phyloP scores from a whole-genome alignment of 441 rosid species.

The Bruguiera hainesii region DNA sequence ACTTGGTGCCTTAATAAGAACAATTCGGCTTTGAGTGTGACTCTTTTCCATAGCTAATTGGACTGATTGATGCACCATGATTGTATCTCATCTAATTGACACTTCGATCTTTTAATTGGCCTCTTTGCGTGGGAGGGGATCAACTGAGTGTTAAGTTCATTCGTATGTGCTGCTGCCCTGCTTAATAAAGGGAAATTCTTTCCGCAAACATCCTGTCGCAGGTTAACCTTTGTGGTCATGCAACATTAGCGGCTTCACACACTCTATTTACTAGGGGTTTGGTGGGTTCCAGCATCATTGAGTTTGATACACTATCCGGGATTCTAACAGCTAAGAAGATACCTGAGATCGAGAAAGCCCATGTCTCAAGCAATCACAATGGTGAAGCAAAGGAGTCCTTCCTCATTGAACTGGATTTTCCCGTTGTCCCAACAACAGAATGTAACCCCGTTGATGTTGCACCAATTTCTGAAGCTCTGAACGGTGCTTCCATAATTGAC shows the following conservation, averaged over 20 bases:
- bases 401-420: constrained; percentile 60
- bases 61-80: no score
- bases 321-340: constrained; percentile 57
- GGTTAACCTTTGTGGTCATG: constrained; percentile 80
- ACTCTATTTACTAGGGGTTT: constrained; percentile 48
- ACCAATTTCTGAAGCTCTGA: constrained; percentile 44
- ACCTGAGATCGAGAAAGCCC: constrained; percentile 13
- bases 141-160: no score
- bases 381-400: constrained; percentile 30
- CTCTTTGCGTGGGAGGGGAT: no score
- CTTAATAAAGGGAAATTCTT: no score
- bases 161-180: no score
- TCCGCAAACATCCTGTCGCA: constrained; percentile 19
- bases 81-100: no score
- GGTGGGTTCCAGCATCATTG: constrained; percentile 50
- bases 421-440: constrained; percentile 33
- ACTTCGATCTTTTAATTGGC: no score
- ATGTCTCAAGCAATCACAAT: constrained; percentile 16
- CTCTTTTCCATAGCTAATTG: no score
- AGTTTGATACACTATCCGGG: constrained; percentile 69
- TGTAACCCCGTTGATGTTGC: constrained; percentile 29
- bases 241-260: constrained; percentile 78
- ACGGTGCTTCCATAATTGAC: constrained; percentile 49
- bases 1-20: no score
- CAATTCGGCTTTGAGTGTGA: no score